Conservation (phyloP, 345 rosid genomes). For the Eutrema yunnanense region DNA sequence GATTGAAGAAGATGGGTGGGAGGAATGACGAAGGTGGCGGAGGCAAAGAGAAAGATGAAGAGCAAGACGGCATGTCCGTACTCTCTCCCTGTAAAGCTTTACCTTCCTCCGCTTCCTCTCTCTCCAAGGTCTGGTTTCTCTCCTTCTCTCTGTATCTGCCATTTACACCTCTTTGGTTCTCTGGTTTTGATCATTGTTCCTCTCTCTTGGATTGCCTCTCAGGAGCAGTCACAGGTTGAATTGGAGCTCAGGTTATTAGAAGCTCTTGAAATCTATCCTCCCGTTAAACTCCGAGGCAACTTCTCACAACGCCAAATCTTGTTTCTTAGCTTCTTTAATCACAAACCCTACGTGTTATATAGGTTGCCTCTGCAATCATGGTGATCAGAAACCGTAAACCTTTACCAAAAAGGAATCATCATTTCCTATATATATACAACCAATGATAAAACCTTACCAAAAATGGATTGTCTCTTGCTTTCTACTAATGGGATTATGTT, state of each 20-base stretch:
- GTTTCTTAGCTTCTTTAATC: background rate
- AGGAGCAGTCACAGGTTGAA: conserved; percentile 95
- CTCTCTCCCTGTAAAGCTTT: conserved; percentile 96
- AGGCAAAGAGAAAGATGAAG: conserved; percentile 48
- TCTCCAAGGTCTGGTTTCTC: conserved; percentile 55
- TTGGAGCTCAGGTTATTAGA: conserved; percentile 87
- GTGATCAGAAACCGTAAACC: conserved; percentile 11
- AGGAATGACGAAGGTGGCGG: conserved; percentile 32
- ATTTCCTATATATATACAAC: background rate
- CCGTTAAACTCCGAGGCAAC: conserved; percentile 69
- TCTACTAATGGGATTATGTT: background rate
- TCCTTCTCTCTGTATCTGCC: background rate
- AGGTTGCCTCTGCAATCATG: background rate
- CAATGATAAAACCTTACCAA: background rate
- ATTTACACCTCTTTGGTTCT: background rate
- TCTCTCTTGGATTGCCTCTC: conserved; percentile 9
- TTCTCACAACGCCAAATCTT: background rate
- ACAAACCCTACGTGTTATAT: background rate
- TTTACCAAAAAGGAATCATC: background rate
- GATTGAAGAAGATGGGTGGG: conserved; percentile 19
- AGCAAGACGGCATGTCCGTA: conserved; percentile 88
- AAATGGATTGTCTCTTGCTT: background rate
- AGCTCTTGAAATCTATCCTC: conserved; percentile 94
- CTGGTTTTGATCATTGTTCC: background rate
- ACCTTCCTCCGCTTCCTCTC: conserved; percentile 94